Percentiles rank a stretch among this genome's conserved stretches.
phyloP scores from a whole-genome alignment of 805 yeast genomes.

The Metschnikowia henanensis region DNA sequence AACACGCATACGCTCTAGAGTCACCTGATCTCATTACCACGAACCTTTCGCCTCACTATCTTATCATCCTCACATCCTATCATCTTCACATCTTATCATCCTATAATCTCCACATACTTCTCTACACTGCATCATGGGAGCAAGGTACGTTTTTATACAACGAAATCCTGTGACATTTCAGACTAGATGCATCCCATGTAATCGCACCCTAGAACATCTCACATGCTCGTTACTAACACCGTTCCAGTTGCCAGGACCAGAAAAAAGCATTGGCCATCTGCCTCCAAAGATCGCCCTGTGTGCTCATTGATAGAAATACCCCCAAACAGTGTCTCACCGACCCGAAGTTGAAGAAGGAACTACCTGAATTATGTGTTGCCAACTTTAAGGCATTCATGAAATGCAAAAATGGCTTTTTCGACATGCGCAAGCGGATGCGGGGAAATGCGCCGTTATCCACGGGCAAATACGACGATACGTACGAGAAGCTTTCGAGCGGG shows the following conservation, averaged over 20 bases:
- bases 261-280: slow-evolving; percentile 95
- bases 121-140: slow-evolving; percentile 6
- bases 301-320: slow-evolving; percentile 81
- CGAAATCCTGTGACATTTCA: too few relatives aligned
- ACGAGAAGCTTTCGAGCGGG: slow-evolving; percentile 75
- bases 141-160: slow-evolving; percentile 8
- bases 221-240: neutral
- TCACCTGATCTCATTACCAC: neutral
- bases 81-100: too few relatives aligned
- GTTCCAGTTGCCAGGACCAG: slow-evolving; percentile 83
- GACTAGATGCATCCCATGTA: too few relatives aligned
- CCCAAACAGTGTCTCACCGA: slow-evolving; percentile 86
- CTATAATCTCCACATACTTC: too few relatives aligned
- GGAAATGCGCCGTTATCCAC: slow-evolving; percentile 94
- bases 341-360: slow-evolving; percentile 69
- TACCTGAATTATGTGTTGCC: slow-evolving; percentile 87
- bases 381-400: slow-evolving; percentile 85
- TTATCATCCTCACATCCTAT: too few relatives aligned
- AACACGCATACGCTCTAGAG: neutral
- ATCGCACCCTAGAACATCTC: neutral
- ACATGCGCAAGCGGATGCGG: slow-evolving; percentile 85
- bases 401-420: slow-evolving; percentile 88
- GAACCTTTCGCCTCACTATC: neutral
- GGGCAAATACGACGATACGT: slow-evolving; percentile 89
- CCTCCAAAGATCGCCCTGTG: slow-evolving; percentile 95